phyloP scores from a whole-genome alignment of 2,329 filamentous ascomycete species.

The Xylariales sp. region DNA sequence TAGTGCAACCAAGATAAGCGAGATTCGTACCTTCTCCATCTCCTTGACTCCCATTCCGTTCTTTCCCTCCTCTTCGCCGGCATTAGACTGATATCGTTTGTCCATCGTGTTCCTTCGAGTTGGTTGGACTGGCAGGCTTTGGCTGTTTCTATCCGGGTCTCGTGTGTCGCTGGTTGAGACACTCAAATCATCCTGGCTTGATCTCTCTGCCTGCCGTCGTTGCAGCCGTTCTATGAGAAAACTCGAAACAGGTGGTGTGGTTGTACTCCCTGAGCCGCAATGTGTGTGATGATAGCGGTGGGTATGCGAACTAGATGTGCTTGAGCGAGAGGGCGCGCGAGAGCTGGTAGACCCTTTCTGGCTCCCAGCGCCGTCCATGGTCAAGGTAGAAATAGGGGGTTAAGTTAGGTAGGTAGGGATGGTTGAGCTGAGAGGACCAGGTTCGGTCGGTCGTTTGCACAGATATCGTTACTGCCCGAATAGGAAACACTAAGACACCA shows the following conservation, averaged over 20 bases:
- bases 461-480: too few species aligned
- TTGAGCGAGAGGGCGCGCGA: constrained; percentile 43
- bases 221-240: constrained; percentile 54
- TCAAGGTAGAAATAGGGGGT: neutral
- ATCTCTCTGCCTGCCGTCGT: constrained; percentile 44
- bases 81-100: constrained; percentile 39
- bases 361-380: constrained; percentile 12
- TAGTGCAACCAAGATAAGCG: constrained; percentile 7
- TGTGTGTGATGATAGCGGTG: constrained; percentile 38
- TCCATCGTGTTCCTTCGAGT: constrained; percentile 24
- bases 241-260: constrained; percentile 36
- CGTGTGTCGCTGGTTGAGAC: constrained; percentile 34
- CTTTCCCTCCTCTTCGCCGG: constrained; percentile 38
- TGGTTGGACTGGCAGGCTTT: constrained; percentile 33
- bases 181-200: constrained; percentile 32
- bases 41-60: constrained; percentile 61
- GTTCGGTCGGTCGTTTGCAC: too few species aligned
- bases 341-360: constrained; percentile 26
- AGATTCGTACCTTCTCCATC: constrained; percentile 55
- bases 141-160: constrained; percentile 25
- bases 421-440: too few species aligned
- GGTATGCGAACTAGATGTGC: constrained; percentile 31
- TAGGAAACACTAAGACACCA: too few species aligned
- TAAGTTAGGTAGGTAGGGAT: too few species aligned
- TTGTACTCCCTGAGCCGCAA: constrained; percentile 27